Evolutionary conservation across 768 basidiomycete genomes (phyloP), one percentile per base, ranked within the genome.

Genomic region (Tulasnella sp.): DNA sequence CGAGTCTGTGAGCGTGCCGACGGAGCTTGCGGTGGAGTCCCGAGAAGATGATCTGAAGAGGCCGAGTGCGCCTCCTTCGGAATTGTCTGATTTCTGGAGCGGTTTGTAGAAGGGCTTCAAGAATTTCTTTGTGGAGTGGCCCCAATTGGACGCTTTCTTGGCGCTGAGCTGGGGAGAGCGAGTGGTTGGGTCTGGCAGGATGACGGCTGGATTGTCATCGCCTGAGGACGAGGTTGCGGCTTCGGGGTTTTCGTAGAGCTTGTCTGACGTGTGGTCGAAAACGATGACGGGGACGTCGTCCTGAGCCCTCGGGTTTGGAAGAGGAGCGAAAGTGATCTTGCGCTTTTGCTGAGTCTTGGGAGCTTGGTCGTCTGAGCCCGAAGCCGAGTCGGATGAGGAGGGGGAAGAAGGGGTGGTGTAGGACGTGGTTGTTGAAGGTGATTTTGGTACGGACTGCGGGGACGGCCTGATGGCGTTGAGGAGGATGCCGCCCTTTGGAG

Each of bases 271-370:
- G 84, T 88, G 86, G 81, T 88, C 88, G 37, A 84, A 85, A 81
- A 87, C 84, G 82, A 87, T 82, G 81, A 74, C 54, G 72, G 79
- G 79, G 72, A 73, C 44, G 58, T 48, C 46, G 72, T 89, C 87
- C 76, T 89, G 40, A 69, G 44, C 72, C 34, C 90, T 88, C 1
- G 94, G 93, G 83, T 94, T 93, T 0, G 96, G 96, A 24, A 96
- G 89, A 1, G 96, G 96, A 0, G 96, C 95, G 82, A 96, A 96
- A 81, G 93, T 90, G 81, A 96, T 96, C 77, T 83, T 85, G 79
- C 82, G 82, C 73, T 50, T 48, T 54, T 80, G 44, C 58, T 77
- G 50, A 22, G n/a, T 1, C 9, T 50, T 58, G 3, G 58, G 50
- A 31, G 75, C 80, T 42, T 20, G 80, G 42, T 76, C 73, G 54